Base-by-base conservation (phyloP, 208 protist genomes). In the Endotrypanum monterogeii region DNA sequence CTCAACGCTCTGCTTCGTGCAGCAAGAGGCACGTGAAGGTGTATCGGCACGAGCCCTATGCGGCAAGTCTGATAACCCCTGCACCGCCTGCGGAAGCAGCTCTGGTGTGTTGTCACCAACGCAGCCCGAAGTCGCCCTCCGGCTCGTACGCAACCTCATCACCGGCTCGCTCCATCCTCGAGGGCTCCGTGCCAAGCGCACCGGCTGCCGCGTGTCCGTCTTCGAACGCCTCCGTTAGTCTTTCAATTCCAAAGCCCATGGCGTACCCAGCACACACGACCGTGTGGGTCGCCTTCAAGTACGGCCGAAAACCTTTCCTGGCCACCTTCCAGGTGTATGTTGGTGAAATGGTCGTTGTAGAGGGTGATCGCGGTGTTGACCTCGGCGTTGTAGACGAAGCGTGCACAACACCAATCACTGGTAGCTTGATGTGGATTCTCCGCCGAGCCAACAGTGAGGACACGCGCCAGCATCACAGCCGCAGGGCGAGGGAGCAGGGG, bases 1-100 rank as follows among this genome's bases (percentile, higher is more conserved):
- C 75, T 57, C 65, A 73, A 55, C 76, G 56, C 32, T 67, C 69
- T 35, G 39, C 44, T 32, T 50, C 25, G 69, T 44, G 25, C 57
- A 6, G 8, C n/a, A 78, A 48, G 32, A 46, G 52, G 0, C 61
- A 51, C 23, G 50, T 65, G 46, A 80, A 67, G 66, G 74, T 74
- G 28, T 91, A 91, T 80, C 86, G 86, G 67, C 86, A 94, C 69
- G 78, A 91, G 54, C 89, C 89, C 28, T 94, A 94, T 79, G 83
- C 79, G 23, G 63, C 74, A 51, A 73, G 76, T 76, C 74, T 90
- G 60, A 78, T 85, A 51, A 72, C 57, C 54, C 61, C 80, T 1
- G 75, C 74, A 32, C 50, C 77, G 41, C 71, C 67, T 30, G 71
- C 65, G 0, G 75, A 80, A 30, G 71, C 74, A 11, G 51, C 70